Evolutionary conservation across 2,329 filamentous ascomycete genomes (phyloP).

Genomic region (Trichoderma koningii): DNA sequence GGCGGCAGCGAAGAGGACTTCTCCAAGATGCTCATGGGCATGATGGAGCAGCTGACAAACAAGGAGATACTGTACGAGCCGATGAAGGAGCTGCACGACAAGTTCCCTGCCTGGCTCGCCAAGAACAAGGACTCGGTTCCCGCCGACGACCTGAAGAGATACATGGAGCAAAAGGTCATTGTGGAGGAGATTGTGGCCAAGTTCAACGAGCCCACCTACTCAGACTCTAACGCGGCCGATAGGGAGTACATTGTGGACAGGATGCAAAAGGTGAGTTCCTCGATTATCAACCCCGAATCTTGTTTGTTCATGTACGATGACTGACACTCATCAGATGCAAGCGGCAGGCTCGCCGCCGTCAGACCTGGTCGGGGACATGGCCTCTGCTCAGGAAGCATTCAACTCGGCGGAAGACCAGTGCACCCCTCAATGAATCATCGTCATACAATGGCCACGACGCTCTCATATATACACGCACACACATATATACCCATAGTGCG

Average conservation of each 20-base stretch:
- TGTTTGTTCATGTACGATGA: background rate
- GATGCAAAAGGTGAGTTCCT: slow-evolving; percentile 83
- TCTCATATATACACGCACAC: slow-evolving; percentile 23
- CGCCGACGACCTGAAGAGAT: slow-evolving; percentile 74
- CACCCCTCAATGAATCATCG: slow-evolving; percentile 56
- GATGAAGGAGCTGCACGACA: slow-evolving; percentile 94
- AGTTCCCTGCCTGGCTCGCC: slow-evolving; percentile 86
- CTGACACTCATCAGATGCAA: slow-evolving; percentile 76
- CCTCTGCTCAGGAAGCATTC: slow-evolving; percentile 73
- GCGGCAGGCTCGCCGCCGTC: slow-evolving; percentile 84
- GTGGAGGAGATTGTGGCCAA: slow-evolving; percentile 85
- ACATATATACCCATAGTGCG: slow-evolving; percentile 35
- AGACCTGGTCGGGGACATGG: slow-evolving; percentile 89
- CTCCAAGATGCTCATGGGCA: slow-evolving; percentile 90
- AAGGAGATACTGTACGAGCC: slow-evolving; percentile 98
- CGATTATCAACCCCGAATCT: background rate
- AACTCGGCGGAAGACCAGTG: slow-evolving; percentile 63
- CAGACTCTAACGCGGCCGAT: slow-evolving; percentile 77
- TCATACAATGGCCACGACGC: slow-evolving; percentile 35
- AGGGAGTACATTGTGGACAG: slow-evolving; percentile 92
- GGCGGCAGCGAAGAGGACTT: slow-evolving; percentile 76
- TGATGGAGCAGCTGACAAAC: slow-evolving; percentile 99
- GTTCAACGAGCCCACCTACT: slow-evolving; percentile 81
- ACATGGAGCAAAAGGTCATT: slow-evolving; percentile 75
- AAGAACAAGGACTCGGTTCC: slow-evolving; percentile 69